These are phyloP conservation scores for Podaxis sp. DNA, from an alignment of 768 basidiomycete species.

Conservation along the genomic window DNA sequence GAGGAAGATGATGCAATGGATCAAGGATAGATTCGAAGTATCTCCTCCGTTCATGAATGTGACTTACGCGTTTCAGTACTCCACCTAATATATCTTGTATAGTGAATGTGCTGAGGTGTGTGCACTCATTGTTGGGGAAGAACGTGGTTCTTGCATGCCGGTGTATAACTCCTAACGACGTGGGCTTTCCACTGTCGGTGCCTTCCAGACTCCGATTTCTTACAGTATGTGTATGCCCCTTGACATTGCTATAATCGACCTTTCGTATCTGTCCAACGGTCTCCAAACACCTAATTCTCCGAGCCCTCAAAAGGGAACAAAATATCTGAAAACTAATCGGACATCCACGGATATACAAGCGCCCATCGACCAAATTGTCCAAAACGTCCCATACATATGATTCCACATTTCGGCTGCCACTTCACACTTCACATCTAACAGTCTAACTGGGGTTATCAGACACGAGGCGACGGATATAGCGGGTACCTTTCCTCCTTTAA, in stretches of 20 bases:
- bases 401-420: background rate
- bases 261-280: background rate
- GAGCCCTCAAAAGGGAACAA: background rate
- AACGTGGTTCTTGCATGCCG: background rate
- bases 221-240: background rate
- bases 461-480: slow-evolving; percentile 5
- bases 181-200: background rate
- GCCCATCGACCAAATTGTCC: background rate
- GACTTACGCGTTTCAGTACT: background rate
- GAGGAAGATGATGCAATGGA: slow-evolving; percentile 41
- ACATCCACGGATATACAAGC: background rate
- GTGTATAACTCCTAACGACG: background rate
- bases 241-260: background rate
- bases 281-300: background rate
- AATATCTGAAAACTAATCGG: background rate
- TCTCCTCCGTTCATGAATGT: background rate
- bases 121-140: background rate
- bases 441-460: background rate
- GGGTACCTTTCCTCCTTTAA: background rate
- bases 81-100: background rate
- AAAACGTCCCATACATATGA: background rate
- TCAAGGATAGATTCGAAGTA: slow-evolving; percentile 28
- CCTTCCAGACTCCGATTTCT: background rate
- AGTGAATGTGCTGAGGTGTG: background rate
- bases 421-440: background rate